These are phyloP conservation scores for Solanum chmielewskii DNA, from an alignment of 257 asterid genomes.

Conservation along the genomic window DNA sequence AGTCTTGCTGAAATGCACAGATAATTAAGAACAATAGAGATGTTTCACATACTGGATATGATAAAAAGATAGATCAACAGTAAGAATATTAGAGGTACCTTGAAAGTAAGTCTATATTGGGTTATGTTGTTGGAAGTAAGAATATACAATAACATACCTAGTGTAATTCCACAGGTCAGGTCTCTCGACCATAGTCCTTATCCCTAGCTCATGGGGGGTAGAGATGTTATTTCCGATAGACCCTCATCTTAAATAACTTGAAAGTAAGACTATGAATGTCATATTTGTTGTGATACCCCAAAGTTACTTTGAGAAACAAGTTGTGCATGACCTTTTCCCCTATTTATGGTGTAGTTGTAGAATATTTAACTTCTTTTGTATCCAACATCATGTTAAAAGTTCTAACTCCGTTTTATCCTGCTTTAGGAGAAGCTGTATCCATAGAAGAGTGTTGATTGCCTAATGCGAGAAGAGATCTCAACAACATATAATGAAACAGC, in stretches of 20 bases:
- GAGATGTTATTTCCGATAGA: neutral
- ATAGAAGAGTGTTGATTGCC: neutral
- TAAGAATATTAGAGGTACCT: neutral
- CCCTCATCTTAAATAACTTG: neutral
- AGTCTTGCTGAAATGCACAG: neutral
- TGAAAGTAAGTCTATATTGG: neutral
- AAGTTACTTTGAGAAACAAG: neutral
- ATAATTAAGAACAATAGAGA: neutral
- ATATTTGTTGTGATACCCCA: neutral
- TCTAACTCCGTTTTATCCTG: neutral
- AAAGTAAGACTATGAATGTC: neutral
- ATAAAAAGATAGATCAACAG: neutral
- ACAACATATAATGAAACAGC: neutral
- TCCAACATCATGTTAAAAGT: neutral
- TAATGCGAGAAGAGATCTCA: neutral
- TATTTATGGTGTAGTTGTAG: neutral
- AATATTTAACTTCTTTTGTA: neutral
- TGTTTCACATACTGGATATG: neutral
- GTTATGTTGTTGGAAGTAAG: neutral
- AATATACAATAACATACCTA: neutral
- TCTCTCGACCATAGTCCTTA: neutral
- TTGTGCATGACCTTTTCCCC: neutral
- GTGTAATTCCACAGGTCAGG: neutral
- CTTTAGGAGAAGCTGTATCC: neutral
- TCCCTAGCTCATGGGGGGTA: neutral